phyloP scores from a whole-genome alignment of 1,284 basidiomycete species.

The Wolfiporia cocos region DNA sequence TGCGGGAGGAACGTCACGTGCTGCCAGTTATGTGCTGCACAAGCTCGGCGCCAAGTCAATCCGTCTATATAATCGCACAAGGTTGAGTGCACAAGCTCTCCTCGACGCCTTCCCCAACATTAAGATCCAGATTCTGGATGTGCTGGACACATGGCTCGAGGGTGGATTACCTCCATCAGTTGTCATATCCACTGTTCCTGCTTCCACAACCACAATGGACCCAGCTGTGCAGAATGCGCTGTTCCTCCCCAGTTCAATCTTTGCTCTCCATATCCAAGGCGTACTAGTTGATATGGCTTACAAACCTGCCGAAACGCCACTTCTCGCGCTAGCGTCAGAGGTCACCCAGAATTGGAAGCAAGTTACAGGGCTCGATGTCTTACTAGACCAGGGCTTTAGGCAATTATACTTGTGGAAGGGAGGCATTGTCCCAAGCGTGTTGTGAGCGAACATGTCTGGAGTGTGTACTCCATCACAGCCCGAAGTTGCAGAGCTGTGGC shows the following conservation, averaged over 20 bases:
- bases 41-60: too few species aligned
- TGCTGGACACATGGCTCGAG: conserved; percentile 48
- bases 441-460: conserved; percentile 45
- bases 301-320: conserved; percentile 71
- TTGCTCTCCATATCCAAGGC: conserved; percentile 38
- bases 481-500: too few species aligned
- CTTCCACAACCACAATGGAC: conserved; percentile 53
- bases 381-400: conserved; percentile 82
- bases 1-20: too few species aligned
- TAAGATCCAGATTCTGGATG: conserved; percentile 55
- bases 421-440: conserved; percentile 56
- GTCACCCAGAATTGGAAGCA: too few species aligned
- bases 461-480: conserved; percentile 41
- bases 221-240: conserved; percentile 35
- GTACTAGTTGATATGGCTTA: conserved; percentile 94
- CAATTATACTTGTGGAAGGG: conserved; percentile 83
- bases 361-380: conserved; percentile 83
- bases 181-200: too few species aligned
- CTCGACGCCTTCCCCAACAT: conserved; percentile 63
- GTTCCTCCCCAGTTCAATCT: conserved; percentile 51
- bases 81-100: conserved; percentile 64
- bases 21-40: too few species aligned
- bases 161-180: conserved; percentile 52
- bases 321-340: conserved; percentile 57
- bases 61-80: too few species aligned